Evolutionary conservation across 108 stramenopile species (phyloP), one percentile per base, ranked within the genome.

Genomic region (Cyclotella kingstonii): DNA sequence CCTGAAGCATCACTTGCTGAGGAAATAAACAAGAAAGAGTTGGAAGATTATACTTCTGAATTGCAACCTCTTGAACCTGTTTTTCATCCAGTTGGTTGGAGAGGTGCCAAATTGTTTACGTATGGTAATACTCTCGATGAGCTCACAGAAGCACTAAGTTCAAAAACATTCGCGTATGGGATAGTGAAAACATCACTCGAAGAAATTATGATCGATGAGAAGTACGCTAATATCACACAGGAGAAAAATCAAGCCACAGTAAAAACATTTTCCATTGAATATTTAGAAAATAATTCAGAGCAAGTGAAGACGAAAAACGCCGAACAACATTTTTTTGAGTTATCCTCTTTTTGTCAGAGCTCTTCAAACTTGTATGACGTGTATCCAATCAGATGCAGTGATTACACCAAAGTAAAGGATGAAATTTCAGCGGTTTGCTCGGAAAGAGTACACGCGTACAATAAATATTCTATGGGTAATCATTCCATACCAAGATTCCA

Each of bases 121-220:
- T 41, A 50, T 34, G 66, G 66, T 22, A 48, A 50, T 57, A n/a
- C 49, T 68, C 40, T 58, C 21, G 66, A 68, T 40, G 56, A 68
- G 9, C 25, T 68, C 27, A 22, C 48, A 27, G 33, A 58, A 12
- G 56, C 66, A 3, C 34, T 68, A 19, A 54, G 14, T 41, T 17
- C 4, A 10, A 23, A 58, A 26, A 18, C 23, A 22, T 47, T 58
- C 12, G 30, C 58, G 45, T 58, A 55, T 50, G 66, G 66, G 4
- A 18, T 68, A 33, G 39, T 58, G 17, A 68, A 35, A 1, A 68
- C 56, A 9, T 56, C 65, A 1, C 54, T 56, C 25, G 65, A 56
- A 43, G 65, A 55, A 33, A 46, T 38, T 10, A 56, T 66, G 55
- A 54, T 48, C 25, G 65, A 66, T 66, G 65, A 66, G 26, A 48